Base-by-base conservation (phyloP, 768 basidiomycete genomes). In the Sarcomyxa edulis region DNA sequence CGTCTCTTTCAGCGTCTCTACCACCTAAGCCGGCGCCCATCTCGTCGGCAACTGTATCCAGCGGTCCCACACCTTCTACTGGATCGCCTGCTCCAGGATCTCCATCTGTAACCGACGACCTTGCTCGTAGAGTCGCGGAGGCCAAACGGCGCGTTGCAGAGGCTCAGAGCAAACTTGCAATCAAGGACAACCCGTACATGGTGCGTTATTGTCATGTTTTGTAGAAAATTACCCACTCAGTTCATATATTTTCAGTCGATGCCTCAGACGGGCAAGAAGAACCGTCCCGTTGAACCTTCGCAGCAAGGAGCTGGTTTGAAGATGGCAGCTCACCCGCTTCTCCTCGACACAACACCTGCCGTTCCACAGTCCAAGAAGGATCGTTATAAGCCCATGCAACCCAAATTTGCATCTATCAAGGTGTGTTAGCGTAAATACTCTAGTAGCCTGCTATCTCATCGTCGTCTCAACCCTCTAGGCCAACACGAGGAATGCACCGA, bases 381-480 rank as follows among this genome's bases (percentile, higher is more conserved):
- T 59, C 67, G 86, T 45, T 96, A 96, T 62, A 95, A 94, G 57
- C 92, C 95, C 12, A 97, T 99, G 94, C 93, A 94, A 47, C 96
- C 96, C 35, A 99, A 99, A 61, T 99, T 98, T 59, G 89, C 94
- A 1, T 90, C 91, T 3, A 93, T 95, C 60, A 92, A 85, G 68
- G 89, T 83, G 14, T 33, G 66, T 49, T n/a, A n/a, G n/a, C n/a
- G n/a, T n/a, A n/a, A 22, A 31, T 9, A 18, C 28, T 15, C 25
- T 18, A 11, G 19, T 9, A n/a, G 24, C 10, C 23, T n/a, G 10
- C 39, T 27, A 18, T 29, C 15, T 33, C 16, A 44, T 42, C 18
- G 40, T 45, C 44, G 11, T n/a, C n/a, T n/a, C n/a, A n/a, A n/a
- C 22, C 24, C 22, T 8, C 12, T 23, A 81, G 72, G 87, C 87